phyloP scores from a whole-genome alignment of 2,329 filamentous ascomycete genomes.

The Escovopsis weberi region DNA sequence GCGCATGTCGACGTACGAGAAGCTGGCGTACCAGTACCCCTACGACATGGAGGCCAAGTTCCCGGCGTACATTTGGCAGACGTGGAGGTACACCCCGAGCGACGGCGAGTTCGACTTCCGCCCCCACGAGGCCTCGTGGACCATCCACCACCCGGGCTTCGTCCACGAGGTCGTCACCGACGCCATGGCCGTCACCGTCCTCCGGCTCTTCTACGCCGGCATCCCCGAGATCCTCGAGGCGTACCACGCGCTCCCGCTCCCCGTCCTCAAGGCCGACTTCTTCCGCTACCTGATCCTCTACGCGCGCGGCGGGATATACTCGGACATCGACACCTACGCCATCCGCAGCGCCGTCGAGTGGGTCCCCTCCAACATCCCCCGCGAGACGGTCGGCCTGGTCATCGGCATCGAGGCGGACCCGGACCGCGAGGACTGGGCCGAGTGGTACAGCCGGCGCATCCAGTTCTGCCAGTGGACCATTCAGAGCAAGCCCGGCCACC shows the following conservation, averaged over 20 bases:
- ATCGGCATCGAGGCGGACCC: conserved; percentile 95
- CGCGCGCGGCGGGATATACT: conserved; percentile 55
- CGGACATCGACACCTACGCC: conserved; percentile 82
- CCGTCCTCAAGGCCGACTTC: conserved; percentile 67
- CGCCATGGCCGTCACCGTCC: conserved; percentile 62
- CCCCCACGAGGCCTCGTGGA: conserved; percentile 80
- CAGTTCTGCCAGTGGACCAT: conserved; percentile 99
- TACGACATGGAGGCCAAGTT: conserved; percentile 84
- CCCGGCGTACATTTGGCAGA: conserved; percentile 98
- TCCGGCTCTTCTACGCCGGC: conserved; percentile 75
- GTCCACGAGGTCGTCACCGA: conserved; percentile 97
- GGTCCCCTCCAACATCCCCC: conserved; percentile 67
- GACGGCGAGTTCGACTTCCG: conserved; percentile 69
- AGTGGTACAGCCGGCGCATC: conserved; percentile 93
- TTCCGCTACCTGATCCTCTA: conserved; percentile 59
- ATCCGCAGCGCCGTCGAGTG: conserved; percentile 74
- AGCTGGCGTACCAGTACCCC: conserved; percentile 84
- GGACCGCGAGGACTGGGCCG: conserved; percentile 77
- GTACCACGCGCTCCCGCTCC: conserved; percentile 56
- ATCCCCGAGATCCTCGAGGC: conserved; percentile 67
- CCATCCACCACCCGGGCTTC: conserved; percentile 73
- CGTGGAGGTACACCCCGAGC: conserved; percentile 79
- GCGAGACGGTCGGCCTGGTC: conserved; percentile 67
- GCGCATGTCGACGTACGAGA: conserved; percentile 58
- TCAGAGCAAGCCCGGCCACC: conserved; percentile 87